Base-by-base conservation (phyloP, 108 stramenopile genomes). In the Discostella pseudostelligera region DNA sequence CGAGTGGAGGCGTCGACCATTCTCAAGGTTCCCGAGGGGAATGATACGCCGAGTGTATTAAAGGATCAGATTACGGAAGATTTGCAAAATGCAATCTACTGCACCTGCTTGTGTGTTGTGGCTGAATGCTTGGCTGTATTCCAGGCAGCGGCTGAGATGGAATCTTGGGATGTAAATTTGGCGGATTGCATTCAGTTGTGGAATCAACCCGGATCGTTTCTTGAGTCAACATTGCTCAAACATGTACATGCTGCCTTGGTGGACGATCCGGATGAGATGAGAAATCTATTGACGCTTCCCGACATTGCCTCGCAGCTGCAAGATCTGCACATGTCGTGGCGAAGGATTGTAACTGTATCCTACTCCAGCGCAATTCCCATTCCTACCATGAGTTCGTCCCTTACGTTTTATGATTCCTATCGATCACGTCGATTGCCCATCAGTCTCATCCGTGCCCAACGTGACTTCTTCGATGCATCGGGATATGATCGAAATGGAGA, bases 381-480 rank as follows among this genome's bases (percentile, higher is more conserved):
- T 25, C 93, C 96, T 32, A 81, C 92, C 20, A 67, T 97, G 53
- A 76, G 90, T 56, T 80, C 90, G 0, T 88, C 87, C n/a, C 83
- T 97, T 22, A 86, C 81, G 12, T 95, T 96, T 81, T 96, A 92
- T 61, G 97, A 97, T 78, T 68, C 86, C 39, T 96, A 90, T 81
- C 85, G 96, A 42, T 67, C 79, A 32, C 77, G 57, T n/a, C 70
- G 61, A 13, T 75, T 95, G 39, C 93, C 94, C 0, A 87, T 94
- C 16, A 84, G 89, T 63, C 76, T 96, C 4, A 90, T 87, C 26
- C 96, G 95, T 72, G 97, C 96, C 3, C 96, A 96, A 70, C 81
- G 97, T 8, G 96, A 97, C 68, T 97, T 89, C 71, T 97, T 95
- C 59, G 97, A 96, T n/a, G 93, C 86, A 9, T 95, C 96, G 79